Evolutionary conservation across 495 filamentous ascomycete species (phyloP), one percentile per base, ranked within the genome.

Genomic region (Penicillium manginii): DNA sequence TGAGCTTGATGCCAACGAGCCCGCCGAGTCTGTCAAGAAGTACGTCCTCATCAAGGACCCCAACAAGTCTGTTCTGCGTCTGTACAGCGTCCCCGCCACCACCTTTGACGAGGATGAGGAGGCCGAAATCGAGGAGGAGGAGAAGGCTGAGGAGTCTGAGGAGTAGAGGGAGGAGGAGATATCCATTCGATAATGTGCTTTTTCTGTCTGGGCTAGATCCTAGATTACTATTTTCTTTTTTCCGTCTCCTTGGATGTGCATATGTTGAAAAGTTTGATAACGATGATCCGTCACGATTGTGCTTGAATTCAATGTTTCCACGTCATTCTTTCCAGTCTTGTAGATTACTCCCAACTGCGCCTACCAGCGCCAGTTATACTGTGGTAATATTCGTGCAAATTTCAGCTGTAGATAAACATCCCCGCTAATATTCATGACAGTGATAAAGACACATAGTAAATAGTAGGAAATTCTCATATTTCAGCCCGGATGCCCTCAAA

Each of bases 31-130:
- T 57, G 68, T 80, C 40, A 79, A 75, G 70, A 87, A 88, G 75
- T 89, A 87, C 67, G 83, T 89, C 50, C 78, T 88, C 17, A 82
- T 88, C 61, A 88, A 88, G 89, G 94, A 98, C 70, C 94, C 94
- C 50, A 98, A 98, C 78, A 96, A 96, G 85, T 85, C 87, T 33
- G 88, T 97, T 46, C 83, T 98, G 55, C 84, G 96, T 60, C 77
- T 98, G 66, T 98, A 98, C 79, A 88, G 93, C 69, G 91, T 98
- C 3, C 94, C 96, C 0, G 74, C 84, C 32, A 84, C 86, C 65
- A 92, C 92, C 52, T 94, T 97, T 71, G 94, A 98, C 64, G 90
- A 92, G 70, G 88, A 87, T 48, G 85, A 85, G 42, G 75, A 81
- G 53, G 62, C 63, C 23, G 72, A 68, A 43, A 74, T 54, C 29